Evolutionary conservation across 176 grass and related monocot species (phyloP), one percentile per base, ranked within the genome.

Genomic region (Puya raimondii): DNA sequence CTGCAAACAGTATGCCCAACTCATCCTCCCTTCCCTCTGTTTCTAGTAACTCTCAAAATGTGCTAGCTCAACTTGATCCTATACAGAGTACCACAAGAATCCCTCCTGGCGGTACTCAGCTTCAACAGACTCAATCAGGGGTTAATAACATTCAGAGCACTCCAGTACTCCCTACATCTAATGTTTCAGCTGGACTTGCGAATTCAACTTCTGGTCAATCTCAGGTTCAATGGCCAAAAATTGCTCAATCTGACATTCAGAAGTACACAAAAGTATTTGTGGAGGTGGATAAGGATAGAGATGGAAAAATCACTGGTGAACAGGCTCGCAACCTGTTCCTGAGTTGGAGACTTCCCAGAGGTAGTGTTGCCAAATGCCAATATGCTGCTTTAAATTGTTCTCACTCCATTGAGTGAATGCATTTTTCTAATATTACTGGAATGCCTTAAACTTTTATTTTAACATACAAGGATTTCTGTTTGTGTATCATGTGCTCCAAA

Each of bases 311-410:
- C 77, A 99, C 90, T 76, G 95, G 95, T 4, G 63, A 75, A 47
- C 84, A 93, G 82, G 95, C 95, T 77, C 82, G 95, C 22, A 99
- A 79, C 10, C 72, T 99, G 72, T 99, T 99, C 79, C 90, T 99
- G 58, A 99, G 95, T 75, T 99, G 95, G 95, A 93, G 84, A 71
- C 95, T 99, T 83, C 85, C 95, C 77, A 99, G 95, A 93, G 95
- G 94, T 93, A 69, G 8, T 27, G 53, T 12, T 65, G 50, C 74
- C 53, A 76, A 53, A 64, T 27, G 29, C 52, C 52, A 63, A 80
- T 68, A 76, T 74, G 65, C 64, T 48, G 47, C 67, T 33, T 80
- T 74, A 13, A 66, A 66, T 49, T 71, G 27, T 70, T 79, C 29
- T n/a, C 51, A 50, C 12, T 70, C 22, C 49, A 51, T 91, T 42